Conservation (phyloP, 345 rosid genomes). For the Kandelia obovata region DNA sequence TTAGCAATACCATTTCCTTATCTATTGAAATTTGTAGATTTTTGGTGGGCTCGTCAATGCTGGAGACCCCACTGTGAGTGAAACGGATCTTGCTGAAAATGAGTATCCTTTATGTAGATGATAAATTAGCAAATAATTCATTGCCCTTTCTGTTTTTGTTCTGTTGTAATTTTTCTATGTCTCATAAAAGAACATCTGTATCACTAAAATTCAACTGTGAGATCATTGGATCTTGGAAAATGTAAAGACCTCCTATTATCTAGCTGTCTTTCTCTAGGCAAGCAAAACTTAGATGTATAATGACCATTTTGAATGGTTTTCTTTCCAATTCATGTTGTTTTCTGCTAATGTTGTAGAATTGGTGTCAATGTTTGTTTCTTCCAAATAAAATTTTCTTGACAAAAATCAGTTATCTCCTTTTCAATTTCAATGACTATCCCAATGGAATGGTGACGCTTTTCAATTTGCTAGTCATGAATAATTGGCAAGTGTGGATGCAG, state of each 20-base stretch:
- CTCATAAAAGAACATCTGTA: neutral
- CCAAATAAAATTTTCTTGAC: slow-evolving; percentile 41
- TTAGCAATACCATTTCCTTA: slow-evolving; percentile 2
- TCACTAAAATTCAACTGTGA: neutral
- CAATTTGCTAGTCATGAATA: slow-evolving; percentile 82
- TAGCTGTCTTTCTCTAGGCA: too few relatives aligned
- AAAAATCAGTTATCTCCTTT: slow-evolving; percentile 58
- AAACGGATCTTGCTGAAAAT: slow-evolving; percentile 56
- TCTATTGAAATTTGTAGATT: slow-evolving; percentile 36
- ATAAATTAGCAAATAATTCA: neutral
- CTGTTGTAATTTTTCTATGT: neutral
- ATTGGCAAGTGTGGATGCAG: slow-evolving; percentile 98
- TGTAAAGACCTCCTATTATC: too few relatives aligned
- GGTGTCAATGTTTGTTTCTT: slow-evolving; percentile 1
- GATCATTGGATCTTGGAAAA: neutral
- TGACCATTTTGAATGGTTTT: too few relatives aligned
- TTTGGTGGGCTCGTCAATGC: slow-evolving; percentile 94
- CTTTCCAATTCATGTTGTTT: neutral
- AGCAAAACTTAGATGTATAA: too few relatives aligned
- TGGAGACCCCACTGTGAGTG: slow-evolving; percentile 60
- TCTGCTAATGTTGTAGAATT: neutral
- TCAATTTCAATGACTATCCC: slow-evolving; percentile 96
- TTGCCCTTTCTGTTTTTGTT: neutral
- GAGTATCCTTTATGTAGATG: slow-evolving; percentile 67
- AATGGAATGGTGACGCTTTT: slow-evolving; percentile 98